A percentile compares a stretch with the other conserved stretches of the same genome.
phyloP scores from a whole-genome alignment of 495 filamentous ascomycete genomes.

The Xylaria telfairii region DNA sequence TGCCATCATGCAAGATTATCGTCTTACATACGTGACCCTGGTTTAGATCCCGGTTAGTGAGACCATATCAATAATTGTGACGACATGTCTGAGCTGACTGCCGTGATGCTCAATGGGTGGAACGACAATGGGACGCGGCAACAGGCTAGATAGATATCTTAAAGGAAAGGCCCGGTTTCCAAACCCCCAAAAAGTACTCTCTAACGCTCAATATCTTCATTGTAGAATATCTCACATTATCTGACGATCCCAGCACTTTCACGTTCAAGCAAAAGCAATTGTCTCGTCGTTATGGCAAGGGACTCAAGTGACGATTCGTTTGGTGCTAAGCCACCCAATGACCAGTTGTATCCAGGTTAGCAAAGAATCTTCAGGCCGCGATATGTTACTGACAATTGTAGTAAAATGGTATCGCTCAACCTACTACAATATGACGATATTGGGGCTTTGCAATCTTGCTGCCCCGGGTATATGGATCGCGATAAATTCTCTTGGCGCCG shows the following conservation, averaged over 20 bases:
- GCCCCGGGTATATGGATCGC: constrained; percentile 73
- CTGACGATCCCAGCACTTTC: neutral
- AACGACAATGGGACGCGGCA: neutral
- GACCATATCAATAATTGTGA: neutral
- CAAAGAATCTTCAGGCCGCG: neutral
- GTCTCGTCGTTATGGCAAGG: constrained; percentile 5
- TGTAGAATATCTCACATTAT: constrained; percentile 9
- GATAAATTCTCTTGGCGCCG: constrained; percentile 73
- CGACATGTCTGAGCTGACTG: constrained; percentile 11
- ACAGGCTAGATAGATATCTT: constrained; percentile 11
- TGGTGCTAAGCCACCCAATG: constrained; percentile 11
- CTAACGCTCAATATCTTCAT: neutral
- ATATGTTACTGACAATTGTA: constrained; percentile 33
- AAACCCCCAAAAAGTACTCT: neutral
- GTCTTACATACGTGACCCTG: constrained; percentile 9
- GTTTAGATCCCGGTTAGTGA: constrained; percentile 12
- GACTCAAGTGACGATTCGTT: constrained; percentile 7
- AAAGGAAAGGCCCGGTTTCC: constrained; percentile 1
- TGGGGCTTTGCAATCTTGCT: constrained; percentile 67
- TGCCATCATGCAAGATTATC: constrained; percentile 17
- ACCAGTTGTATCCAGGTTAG: constrained; percentile 15
- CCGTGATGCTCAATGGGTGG: constrained; percentile 6
- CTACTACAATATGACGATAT: constrained; percentile 67
- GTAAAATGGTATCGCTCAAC: constrained; percentile 71
- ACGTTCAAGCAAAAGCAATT: constrained; percentile 2